These are phyloP conservation scores for Domatiomyces catenatus DNA, from an alignment of 2,329 filamentous ascomycete species.

Conservation along the genomic window DNA sequence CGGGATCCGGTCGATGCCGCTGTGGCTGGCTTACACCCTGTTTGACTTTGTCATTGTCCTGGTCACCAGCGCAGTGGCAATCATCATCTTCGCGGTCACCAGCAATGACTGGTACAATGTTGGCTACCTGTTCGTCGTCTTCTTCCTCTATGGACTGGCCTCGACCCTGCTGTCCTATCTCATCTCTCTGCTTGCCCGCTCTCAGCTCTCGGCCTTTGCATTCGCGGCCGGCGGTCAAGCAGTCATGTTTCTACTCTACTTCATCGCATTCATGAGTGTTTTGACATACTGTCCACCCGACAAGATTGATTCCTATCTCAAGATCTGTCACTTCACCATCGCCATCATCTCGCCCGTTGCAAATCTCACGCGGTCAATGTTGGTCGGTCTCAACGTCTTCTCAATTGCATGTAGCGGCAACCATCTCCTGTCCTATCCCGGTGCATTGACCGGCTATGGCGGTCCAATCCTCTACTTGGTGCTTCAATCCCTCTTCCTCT, in stretches of 20 bases:
- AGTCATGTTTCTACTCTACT: conserved; percentile 53
- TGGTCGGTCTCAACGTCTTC: conserved; percentile 70
- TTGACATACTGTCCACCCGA: conserved; percentile 60
- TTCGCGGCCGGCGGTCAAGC: conserved; percentile 66
- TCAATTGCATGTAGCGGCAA: conserved; percentile 56
- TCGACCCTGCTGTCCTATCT: conserved; percentile 65
- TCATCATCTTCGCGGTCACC: conserved; percentile 51
- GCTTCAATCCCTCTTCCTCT: conserved; percentile 55
- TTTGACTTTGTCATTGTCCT: conserved; percentile 71
- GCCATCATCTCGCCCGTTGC: conserved; percentile 61
- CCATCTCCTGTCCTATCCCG: conserved; percentile 51
- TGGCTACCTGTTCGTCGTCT: conserved; percentile 66
- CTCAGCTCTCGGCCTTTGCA: conserved; percentile 71
- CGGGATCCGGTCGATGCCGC: conserved; percentile 62
- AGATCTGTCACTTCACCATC: conserved; percentile 60
- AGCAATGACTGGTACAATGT: conserved; percentile 57
- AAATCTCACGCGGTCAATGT: conserved; percentile 57
- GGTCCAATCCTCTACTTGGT: conserved; percentile 73
- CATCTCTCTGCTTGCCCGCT: conserved; percentile 62
- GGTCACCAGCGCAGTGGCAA: conserved; percentile 47
- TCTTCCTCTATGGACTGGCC: conserved; percentile 66
- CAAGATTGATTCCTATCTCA: conserved; percentile 50
- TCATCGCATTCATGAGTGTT: conserved; percentile 56
- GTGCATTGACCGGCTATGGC: conserved; percentile 58
- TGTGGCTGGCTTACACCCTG: conserved; percentile 68